Base-by-base conservation (phyloP, 1,284 basidiomycete species). In the Papiliotrema flavescens region DNA sequence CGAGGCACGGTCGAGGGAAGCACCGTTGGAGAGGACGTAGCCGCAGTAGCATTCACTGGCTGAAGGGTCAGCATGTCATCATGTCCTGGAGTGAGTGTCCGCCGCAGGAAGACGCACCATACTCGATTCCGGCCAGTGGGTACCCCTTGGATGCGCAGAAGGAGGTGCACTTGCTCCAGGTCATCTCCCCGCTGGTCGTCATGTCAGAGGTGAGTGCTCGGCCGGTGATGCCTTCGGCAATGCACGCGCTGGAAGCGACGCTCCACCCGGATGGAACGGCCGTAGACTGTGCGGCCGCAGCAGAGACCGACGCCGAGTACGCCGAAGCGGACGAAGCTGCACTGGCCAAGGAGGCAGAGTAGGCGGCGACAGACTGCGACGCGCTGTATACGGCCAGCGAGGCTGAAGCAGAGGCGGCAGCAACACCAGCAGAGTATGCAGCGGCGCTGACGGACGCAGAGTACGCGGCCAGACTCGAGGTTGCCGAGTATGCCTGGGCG, bases 111-210 rank as follows among this genome's bases (percentile, higher is more conserved):
- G 49, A n/a, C 20, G 4, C 15, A 20, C 39, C 53, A 58, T 64
- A 70, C 46, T 61, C 56, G 40, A 67, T 35, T 45, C 64, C 67
- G 24, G 67, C 64, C 23, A 63, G 51, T 3, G 59, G 41, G 61
- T 59, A 73, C 9, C 69, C 67, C 13, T 60, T 57, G 39, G n/a
- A 43, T 28, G 22, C 20, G 53, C 72, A 74, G 55, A 49, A 64
- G 5, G 43, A 39, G 13, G 68, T 48, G 49, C 72, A 74, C 9
- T 51, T 57, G 34, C 59, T 46, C 24, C 51, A 40, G 2, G 65
- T 70, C 64, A 67, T 66, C 26, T 54, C 49, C 47, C 49, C 47
- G n/a, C 55, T 43, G 40, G 57, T 44, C 43, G 42, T 60, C 14
- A 51, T 55, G 35, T 40, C 41, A 32, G 57, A 62, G 22, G 60